Evolutionary conservation across 176 grass and related monocot genomes (phyloP), one percentile per base, ranked within the genome.

Genomic region (Phyllostachys edulis): DNA sequence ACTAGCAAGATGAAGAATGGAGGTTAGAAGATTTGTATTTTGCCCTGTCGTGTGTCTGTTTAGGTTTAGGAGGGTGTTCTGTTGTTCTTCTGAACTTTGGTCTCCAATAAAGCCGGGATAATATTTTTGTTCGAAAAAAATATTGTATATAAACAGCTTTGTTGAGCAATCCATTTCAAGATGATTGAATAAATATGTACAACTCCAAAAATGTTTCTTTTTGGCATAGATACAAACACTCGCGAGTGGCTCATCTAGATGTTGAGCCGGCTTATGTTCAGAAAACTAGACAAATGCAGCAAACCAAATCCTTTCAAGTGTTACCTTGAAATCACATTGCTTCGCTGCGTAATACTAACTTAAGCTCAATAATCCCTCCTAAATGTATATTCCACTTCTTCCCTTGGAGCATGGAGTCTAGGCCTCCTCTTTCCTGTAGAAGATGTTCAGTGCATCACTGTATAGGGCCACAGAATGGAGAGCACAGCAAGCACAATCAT

Each of bases 401-500:
- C 66, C 38, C 32, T 34, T 40, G 26, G 57, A 46, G 73, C 50
- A 49, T 52, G 7, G 44, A 71, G 18, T 71, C 75, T 82, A 96
- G 65, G 85, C 91, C 51, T 93, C 89, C 57, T 83, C 77, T 61
- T 88, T 93, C 94, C 88, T 89, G 50, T 87, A 73, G 38, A 94
- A 85, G 86, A 94, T 90, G 69, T 82, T 82, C 67, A 84, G 60
- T 0, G 68, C 82, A 63, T 98, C 89, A 2, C 87, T 94, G 75
- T 95, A 98, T 11, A 98, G 63, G 55, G 95, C 29, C 76, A 95
- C 89, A 17, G 67, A 84, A 73, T 92, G 2, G 95, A 86, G 51
- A 86, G 23, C 67, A 93, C 89, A 13, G 92, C 85, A 52, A 98
- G 90, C 69, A 94, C 87, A 57, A 98, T 91, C 95, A 98, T 98